Base-by-base conservation (phyloP, 2,329 filamentous ascomycete species). In the Dothistroma pini region DNA sequence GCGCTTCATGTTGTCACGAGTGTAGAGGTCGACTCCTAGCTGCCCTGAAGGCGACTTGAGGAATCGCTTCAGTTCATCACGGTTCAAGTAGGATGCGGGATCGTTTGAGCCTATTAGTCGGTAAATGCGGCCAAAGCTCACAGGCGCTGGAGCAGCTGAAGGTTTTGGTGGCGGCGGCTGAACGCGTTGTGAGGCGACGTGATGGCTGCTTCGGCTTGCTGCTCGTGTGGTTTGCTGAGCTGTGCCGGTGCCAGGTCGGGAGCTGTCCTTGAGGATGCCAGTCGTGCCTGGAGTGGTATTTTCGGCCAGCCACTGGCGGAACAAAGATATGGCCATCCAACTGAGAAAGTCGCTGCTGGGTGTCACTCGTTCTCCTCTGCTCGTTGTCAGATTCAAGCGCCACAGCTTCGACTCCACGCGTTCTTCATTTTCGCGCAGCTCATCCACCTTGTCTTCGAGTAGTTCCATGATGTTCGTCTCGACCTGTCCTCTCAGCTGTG, bases 391-490 rank as follows among this genome's bases (percentile, higher is more conserved):
- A 0, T 84, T 90, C 7, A 97, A 79, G 11, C 92, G 85, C 77
- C 96, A 96, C 12, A 97, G 84, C 57, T 89, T 88, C 21, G 87
- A 86, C 72, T 97, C 93, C 22, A 95, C 84, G 31, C 89, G 87
- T 38, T 86, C 84, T 64, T 96, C 90, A 8, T 87, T 83, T 70
- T 97, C 92, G 65, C 92, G 89, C 19, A 97, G 81, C 75, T 97
- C 93, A 68, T 96, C 91, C 5, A 95, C 91, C 75, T 97, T 97
- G 76, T 97, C 92, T 75, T 96, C 91, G 63, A 97, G 96, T 38
- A 97, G 83, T 68, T 97, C 92, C 10, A 97, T 80, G 0, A 97
- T 91, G 0, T 84, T 75, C 29, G 88, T 85, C 0, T 93, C 90
- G 47, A 96, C 81, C 32, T 88, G 82, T 62, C 85, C 83, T 60